Conservation (phyloP, 495 filamentous ascomycete species). For the Aspergillus conjunctus region DNA sequence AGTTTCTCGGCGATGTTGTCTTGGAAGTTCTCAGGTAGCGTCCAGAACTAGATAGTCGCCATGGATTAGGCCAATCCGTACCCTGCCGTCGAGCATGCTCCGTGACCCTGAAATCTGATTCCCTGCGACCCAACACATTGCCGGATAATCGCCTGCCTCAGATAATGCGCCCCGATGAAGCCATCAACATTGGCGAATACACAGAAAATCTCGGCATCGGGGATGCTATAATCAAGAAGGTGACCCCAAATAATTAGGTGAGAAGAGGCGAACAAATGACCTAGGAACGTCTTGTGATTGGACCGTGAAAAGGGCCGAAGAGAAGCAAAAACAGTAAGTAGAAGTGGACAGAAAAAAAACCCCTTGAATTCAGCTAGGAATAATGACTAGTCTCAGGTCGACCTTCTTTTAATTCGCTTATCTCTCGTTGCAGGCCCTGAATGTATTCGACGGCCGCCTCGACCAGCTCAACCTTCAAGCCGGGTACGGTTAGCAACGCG, state of each 20-base stretch:
- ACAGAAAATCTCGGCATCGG: too few relatives aligned
- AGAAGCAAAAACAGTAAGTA: not conserved
- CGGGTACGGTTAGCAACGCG: not conserved
- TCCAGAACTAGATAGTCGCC: not conserved
- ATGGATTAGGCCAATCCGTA: constrained; percentile 3
- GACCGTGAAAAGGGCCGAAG: too few relatives aligned
- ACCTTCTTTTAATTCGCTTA: constrained; percentile 2
- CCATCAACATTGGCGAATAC: not conserved
- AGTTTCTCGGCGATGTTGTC: not conserved
- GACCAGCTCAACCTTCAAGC: constrained; percentile 18
- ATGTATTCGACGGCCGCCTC: constrained; percentile 26
- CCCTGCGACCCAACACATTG: not conserved
- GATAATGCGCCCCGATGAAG: not conserved
- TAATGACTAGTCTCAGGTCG: not conserved
- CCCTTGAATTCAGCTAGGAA: not conserved
- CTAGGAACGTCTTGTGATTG: too few relatives aligned
- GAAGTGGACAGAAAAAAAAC: not conserved
- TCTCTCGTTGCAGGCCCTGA: constrained; percentile 17
- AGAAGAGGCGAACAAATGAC: too few relatives aligned
- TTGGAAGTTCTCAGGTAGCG: too few relatives aligned
- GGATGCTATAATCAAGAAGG: too few relatives aligned
- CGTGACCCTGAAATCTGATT: not conserved
- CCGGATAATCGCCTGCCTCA: not conserved
- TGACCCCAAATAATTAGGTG: too few relatives aligned
- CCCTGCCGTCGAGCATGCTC: constrained; percentile 5